Evolutionary conservation across 1,284 basidiomycete species (phyloP).

Genomic region (Marasmius sp.): DNA sequence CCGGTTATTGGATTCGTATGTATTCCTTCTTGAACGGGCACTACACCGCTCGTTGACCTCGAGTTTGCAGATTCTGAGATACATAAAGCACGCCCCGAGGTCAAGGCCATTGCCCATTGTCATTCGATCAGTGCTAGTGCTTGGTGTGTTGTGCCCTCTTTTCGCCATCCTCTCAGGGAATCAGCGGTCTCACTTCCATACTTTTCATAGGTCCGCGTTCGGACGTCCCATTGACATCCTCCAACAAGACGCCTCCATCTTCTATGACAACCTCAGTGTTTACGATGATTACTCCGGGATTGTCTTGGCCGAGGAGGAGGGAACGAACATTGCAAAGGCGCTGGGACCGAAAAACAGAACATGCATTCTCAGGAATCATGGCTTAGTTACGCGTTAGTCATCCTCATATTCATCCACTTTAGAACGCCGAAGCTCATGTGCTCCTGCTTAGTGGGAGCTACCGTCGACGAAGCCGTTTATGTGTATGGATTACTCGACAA

Average conservation of each 20-base stretch:
- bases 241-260: constrained; percentile 49
- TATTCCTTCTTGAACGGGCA: constrained; percentile 28
- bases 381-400: constrained; percentile 48
- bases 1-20: constrained; percentile 27
- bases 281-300: constrained; percentile 56
- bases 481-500: constrained; percentile 32
- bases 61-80: constrained; percentile 45
- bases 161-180: not conserved
- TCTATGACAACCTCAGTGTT: constrained; percentile 41
- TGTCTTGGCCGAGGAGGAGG: constrained; percentile 59
- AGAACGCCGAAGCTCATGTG: too few relatives aligned
- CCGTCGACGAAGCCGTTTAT: constrained; percentile 33
- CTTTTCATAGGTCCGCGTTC: constrained; percentile 36
- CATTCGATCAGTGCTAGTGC: constrained; percentile 65
- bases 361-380: constrained; percentile 53
- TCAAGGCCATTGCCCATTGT: constrained; percentile 63
- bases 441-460: constrained; percentile 7
- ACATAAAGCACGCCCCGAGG: constrained; percentile 60
- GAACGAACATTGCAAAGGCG: constrained; percentile 50
- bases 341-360: constrained; percentile 44
- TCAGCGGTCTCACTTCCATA: not conserved
- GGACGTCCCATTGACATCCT: constrained; percentile 56
- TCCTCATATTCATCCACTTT: constrained; percentile 9
- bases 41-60: constrained; percentile 3
- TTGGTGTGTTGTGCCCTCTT: constrained; percentile 32